Evolutionary conservation across 176 grass and related monocot species (phyloP).

Genomic region (Themeda triandra): DNA sequence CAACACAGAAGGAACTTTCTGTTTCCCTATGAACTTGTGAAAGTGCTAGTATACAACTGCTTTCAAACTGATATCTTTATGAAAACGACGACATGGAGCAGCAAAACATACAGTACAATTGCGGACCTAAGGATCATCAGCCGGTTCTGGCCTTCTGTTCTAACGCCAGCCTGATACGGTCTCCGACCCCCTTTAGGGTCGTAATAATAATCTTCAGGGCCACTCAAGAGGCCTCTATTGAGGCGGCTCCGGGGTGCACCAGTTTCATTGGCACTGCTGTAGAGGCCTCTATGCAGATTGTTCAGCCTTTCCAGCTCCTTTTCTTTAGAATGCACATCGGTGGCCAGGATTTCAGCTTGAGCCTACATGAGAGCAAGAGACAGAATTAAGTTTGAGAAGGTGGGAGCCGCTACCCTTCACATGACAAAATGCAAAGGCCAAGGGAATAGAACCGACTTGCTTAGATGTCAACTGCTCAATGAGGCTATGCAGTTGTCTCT

Average conservation of each 20-base stretch:
- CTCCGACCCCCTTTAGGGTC: constrained; percentile 42
- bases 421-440: not conserved
- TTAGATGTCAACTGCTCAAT: constrained; percentile 93
- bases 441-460: constrained; percentile 50
- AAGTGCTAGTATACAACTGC: not conserved
- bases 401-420: not conserved
- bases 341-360: constrained; percentile 73
- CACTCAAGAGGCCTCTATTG: constrained; percentile 24
- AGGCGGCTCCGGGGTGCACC: constrained; percentile 46
- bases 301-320: constrained; percentile 79
- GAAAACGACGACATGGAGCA: constrained; percentile 81
- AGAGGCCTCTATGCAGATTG: constrained; percentile 34
- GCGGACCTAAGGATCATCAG: constrained; percentile 76
- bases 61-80: constrained; percentile 84
- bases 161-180: constrained; percentile 15
- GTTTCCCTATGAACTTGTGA: not conserved
- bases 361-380: constrained; percentile 29
- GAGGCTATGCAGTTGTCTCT: constrained; percentile 88
- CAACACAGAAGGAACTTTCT: not conserved
- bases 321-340: constrained; percentile 69
- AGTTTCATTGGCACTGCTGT: constrained; percentile 33
- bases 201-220: constrained; percentile 41
- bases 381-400: not conserved
- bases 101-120: constrained; percentile 81
- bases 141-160: constrained; percentile 64